Conservation (phyloP, 163 green algal genomes). For the Coccomyxa subellipsoidea region DNA sequence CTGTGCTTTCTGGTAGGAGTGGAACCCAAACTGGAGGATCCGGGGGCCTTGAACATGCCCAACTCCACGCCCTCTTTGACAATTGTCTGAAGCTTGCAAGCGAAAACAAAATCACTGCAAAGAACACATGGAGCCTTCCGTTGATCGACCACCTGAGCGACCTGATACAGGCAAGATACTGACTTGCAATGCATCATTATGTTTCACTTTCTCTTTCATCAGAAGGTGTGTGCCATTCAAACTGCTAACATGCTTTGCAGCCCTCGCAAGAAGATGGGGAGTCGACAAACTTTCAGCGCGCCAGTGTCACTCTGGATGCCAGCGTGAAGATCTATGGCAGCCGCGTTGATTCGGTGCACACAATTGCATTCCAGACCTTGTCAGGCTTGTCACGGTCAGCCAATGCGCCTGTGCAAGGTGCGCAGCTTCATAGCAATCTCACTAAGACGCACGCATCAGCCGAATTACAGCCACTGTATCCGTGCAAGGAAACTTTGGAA, state of each 20-base stretch:
- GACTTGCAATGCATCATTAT: too few species aligned
- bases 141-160: constrained; percentile 82
- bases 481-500: too few species aligned
- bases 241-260: constrained; percentile 1
- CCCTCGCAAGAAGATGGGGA: constrained; percentile 14
- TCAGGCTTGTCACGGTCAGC: constrained; percentile 40
- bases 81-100: constrained; percentile 83
- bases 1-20: neutral
- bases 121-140: constrained; percentile 83
- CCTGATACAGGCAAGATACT: neutral
- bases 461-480: too few species aligned
- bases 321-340: constrained; percentile 92
- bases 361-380: constrained; percentile 77
- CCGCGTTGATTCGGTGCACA: constrained; percentile 83
- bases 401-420: neutral
- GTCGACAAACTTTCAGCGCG: constrained; percentile 58
- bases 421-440: too few species aligned
- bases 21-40: neutral
- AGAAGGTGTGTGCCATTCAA: too few species aligned
- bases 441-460: too few species aligned
- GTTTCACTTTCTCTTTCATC: too few species aligned
- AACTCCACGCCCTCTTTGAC: constrained; percentile 54
- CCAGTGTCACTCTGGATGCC: constrained; percentile 84
- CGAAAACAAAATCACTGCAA: constrained; percentile 91
- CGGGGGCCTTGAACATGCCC: neutral